These are phyloP conservation scores for Sugiyamaella sp. DNA, from an alignment of 1,139 yeast genomes.

Conservation along the genomic window DNA sequence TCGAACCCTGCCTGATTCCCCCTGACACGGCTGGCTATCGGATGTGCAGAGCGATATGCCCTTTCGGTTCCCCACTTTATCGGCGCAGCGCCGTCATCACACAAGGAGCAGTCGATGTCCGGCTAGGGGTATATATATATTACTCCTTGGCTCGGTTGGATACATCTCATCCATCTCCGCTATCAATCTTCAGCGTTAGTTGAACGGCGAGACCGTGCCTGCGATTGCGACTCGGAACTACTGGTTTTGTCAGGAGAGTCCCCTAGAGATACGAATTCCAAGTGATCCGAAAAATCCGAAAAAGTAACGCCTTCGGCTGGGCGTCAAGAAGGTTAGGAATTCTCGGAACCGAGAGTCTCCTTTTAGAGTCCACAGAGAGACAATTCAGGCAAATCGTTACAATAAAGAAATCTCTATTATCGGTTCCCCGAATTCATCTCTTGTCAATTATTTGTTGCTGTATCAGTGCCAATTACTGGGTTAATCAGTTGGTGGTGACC, in stretches of 20 bases:
- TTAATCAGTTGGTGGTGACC: no score
- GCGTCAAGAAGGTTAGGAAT: background rate
- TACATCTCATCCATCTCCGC: no score
- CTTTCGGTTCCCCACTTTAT: background rate
- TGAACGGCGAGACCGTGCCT: no score
- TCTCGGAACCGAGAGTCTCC: background rate
- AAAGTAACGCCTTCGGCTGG: background rate
- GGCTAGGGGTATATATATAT: no score
- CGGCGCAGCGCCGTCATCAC: no score
- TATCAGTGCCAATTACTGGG: no score
- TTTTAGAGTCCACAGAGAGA: background rate
- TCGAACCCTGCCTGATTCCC: background rate
- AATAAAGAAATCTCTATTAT: background rate
- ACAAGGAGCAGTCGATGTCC: no score
- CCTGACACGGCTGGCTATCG: constrained; percentile 13
- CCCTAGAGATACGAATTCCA: no score
- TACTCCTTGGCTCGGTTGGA: no score
- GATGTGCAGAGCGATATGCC: background rate
- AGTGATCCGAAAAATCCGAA: background rate
- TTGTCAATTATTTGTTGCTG: background rate
- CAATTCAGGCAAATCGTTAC: background rate
- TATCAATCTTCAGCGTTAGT: no score
- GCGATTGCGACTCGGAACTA: no score
- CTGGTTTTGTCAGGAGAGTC: no score
- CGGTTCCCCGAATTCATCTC: background rate